These are phyloP conservation scores for Colletotrichum sp. DNA, from an alignment of 2,329 filamentous ascomycete genomes.

Conservation along the genomic window DNA sequence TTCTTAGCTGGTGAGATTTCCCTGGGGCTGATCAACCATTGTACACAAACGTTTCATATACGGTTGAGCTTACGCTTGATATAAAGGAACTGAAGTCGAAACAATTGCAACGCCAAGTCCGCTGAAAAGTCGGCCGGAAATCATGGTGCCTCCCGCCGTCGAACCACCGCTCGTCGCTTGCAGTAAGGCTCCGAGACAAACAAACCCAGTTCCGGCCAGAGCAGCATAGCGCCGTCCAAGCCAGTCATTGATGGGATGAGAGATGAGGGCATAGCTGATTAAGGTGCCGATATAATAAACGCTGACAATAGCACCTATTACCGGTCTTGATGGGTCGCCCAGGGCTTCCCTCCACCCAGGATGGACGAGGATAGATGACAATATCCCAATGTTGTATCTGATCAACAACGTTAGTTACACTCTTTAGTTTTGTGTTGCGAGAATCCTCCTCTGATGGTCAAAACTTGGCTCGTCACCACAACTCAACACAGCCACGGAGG, in stretches of 20 bases:
- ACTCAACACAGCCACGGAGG: background rate
- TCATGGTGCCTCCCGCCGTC: slow-evolving; percentile 50
- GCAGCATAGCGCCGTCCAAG: slow-evolving; percentile 58
- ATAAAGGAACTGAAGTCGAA: slow-evolving; percentile 61
- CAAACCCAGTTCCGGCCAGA: slow-evolving; percentile 48
- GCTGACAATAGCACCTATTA: slow-evolving; percentile 57
- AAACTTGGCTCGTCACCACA: background rate
- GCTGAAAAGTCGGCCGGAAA: slow-evolving; percentile 54
- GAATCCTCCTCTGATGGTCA: background rate
- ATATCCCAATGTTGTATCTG: slow-evolving; percentile 63
- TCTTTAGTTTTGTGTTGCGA: background rate
- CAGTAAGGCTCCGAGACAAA: slow-evolving; percentile 53
- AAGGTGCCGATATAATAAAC: slow-evolving; percentile 65
- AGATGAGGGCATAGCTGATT: slow-evolving; percentile 58
- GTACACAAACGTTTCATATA: background rate
- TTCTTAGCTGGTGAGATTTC: slow-evolving; percentile 59
- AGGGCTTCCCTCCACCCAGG: slow-evolving; percentile 56
- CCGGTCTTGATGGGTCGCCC: slow-evolving; percentile 43
- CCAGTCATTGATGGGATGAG: slow-evolving; percentile 54
- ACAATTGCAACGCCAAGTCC: slow-evolving; percentile 60
- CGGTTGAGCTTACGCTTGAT: slow-evolving; percentile 50
- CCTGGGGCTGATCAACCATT: slow-evolving; percentile 31
- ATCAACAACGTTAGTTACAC: background rate
- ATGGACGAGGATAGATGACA: slow-evolving; percentile 61
- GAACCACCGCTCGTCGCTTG: slow-evolving; percentile 48